Evolutionary conservation across 805 yeast species (phyloP).

Genomic region (Metschnikowia similis): DNA sequence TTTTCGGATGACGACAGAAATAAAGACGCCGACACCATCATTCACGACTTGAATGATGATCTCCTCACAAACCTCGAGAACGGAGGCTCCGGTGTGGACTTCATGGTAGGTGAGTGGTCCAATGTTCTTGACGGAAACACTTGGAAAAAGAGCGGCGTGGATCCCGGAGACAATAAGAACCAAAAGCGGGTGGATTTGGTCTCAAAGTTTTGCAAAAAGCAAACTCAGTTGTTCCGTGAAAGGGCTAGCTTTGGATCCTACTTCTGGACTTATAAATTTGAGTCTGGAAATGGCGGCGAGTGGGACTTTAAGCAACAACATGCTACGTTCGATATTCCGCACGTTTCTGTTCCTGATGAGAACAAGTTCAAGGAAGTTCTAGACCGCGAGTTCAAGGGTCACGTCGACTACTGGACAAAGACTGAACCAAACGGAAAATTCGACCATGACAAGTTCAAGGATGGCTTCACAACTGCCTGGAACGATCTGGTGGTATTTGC

Average conservation of each 20-base stretch:
- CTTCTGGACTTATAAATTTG: conserved; percentile 90
- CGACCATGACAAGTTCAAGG: conserved; percentile 78
- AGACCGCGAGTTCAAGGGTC: conserved; percentile 39
- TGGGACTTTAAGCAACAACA: conserved; percentile 88
- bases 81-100: conserved; percentile 51
- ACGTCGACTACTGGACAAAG: conserved; percentile 64
- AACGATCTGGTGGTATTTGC: conserved; percentile 67
- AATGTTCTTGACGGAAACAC: conserved; percentile 76
- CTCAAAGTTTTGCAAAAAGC: conserved; percentile 55
- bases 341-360: conserved; percentile 34
- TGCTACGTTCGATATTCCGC: conserved; percentile 31
- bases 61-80: conserved; percentile 47
- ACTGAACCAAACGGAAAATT: conserved; percentile 55
- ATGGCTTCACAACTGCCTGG: conserved; percentile 77
- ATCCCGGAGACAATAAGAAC: conserved; percentile 20
- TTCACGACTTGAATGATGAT: conserved; percentile 49
- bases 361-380: conserved; percentile 38
- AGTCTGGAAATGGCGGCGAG: conserved; percentile 90
- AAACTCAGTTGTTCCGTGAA: conserved; percentile 43
- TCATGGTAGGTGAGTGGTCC: conserved; percentile 85
- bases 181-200: conserved; percentile 51
- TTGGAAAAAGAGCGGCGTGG: conserved; percentile 53
- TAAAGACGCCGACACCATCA: conserved; percentile 62
- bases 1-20: conserved; percentile 69
- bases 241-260: conserved; percentile 68